Percentiles rank a stretch among this genome's conserved stretches.
These are phyloP conservation scores for Avena eriantha DNA, from an alignment of 176 grass and related monocot species.

Conservation along the genomic window DNA sequence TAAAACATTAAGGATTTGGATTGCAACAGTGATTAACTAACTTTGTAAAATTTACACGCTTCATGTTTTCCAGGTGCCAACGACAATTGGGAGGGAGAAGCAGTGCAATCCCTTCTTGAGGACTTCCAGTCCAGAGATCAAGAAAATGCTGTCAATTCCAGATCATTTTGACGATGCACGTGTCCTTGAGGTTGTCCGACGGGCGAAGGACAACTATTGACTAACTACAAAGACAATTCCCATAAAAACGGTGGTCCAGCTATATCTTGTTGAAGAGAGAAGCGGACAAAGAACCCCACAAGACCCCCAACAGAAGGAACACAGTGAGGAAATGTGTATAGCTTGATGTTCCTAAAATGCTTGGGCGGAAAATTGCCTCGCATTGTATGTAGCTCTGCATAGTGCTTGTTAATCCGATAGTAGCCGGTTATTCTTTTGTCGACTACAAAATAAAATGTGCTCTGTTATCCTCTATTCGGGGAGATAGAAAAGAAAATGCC, in stretches of 20 bases:
- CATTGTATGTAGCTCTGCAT: slow-evolving; percentile 55
- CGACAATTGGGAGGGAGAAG: slow-evolving; percentile 87
- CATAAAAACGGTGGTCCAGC: slow-evolving; percentile 26
- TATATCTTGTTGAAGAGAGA: slow-evolving; percentile 32
- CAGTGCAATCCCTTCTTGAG: slow-evolving; percentile 96
- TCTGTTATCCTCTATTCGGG: slow-evolving; percentile 26
- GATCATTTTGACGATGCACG: slow-evolving; percentile 66
- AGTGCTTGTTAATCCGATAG: slow-evolving; percentile 45
- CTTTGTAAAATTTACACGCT: not conserved
- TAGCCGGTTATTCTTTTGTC: slow-evolving; percentile 53
- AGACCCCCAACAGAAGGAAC: slow-evolving; percentile 35
- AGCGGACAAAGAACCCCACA: slow-evolving; percentile 31
- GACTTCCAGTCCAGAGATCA: slow-evolving; percentile 79
- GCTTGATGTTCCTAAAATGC: slow-evolving; percentile 46
- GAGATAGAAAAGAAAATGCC: slow-evolving; percentile 25
- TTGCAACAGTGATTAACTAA: slow-evolving; percentile 3
- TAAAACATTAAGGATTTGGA: slow-evolving; percentile 14
- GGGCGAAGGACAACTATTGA: slow-evolving; percentile 91
- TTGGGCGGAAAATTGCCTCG: slow-evolving; percentile 49
- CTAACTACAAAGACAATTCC: slow-evolving; percentile 36
- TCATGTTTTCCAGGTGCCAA: slow-evolving; percentile 69
- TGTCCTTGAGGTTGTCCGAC: slow-evolving; percentile 71
- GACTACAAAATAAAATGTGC: slow-evolving; percentile 36
- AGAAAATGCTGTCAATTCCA: slow-evolving; percentile 71
- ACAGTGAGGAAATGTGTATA: slow-evolving; percentile 44